A percentile compares a stretch with the other conserved stretches of the same genome.
These are phyloP conservation scores for Cladosporium cucumerinum DNA, from an alignment of 2,329 filamentous ascomycete genomes.

Conservation along the genomic window DNA sequence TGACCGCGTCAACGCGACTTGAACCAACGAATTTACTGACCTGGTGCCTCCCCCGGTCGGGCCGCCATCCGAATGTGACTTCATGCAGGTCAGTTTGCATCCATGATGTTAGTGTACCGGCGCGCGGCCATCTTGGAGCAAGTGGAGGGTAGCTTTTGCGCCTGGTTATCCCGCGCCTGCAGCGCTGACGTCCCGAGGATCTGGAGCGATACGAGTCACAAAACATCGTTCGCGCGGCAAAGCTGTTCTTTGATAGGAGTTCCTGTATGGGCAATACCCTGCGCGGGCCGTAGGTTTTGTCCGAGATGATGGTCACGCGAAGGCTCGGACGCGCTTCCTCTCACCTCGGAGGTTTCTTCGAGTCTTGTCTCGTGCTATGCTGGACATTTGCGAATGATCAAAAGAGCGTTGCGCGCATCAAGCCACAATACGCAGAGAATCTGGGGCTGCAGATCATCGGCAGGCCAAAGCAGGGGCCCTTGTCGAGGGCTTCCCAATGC, in stretches of 20 bases:
- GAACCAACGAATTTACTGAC: conserved; percentile 30
- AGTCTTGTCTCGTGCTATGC: conserved; percentile 1
- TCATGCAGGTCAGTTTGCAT: conserved; percentile 28
- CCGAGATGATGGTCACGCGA: conserved; percentile 10
- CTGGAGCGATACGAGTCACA: conserved; percentile 29
- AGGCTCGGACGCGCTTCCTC: background rate
- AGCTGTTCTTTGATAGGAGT: conserved; percentile 11
- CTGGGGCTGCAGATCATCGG: conserved; percentile 16
- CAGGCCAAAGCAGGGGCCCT: conserved; percentile 11
- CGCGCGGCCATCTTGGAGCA: background rate
- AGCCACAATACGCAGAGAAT: conserved; percentile 17
- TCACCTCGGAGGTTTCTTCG: conserved; percentile 1
- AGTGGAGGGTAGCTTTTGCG: conserved; percentile 11
- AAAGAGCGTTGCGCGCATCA: conserved; percentile 8
- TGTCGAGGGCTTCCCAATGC: background rate
- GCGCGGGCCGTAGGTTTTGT: conserved; percentile 5
- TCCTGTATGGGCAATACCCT: background rate
- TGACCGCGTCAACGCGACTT: conserved; percentile 22
- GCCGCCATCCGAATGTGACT: conserved; percentile 28
- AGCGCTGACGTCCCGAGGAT: conserved; percentile 14
- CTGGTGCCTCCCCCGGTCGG: conserved; percentile 32
- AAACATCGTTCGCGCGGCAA: conserved; percentile 24
- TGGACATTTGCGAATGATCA: background rate
- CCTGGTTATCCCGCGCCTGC: conserved; percentile 9
- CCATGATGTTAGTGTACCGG: conserved; percentile 12